These are phyloP conservation scores for Alternaria ventricosa DNA, from an alignment of 2,329 filamentous ascomycete genomes.

Conservation along the genomic window DNA sequence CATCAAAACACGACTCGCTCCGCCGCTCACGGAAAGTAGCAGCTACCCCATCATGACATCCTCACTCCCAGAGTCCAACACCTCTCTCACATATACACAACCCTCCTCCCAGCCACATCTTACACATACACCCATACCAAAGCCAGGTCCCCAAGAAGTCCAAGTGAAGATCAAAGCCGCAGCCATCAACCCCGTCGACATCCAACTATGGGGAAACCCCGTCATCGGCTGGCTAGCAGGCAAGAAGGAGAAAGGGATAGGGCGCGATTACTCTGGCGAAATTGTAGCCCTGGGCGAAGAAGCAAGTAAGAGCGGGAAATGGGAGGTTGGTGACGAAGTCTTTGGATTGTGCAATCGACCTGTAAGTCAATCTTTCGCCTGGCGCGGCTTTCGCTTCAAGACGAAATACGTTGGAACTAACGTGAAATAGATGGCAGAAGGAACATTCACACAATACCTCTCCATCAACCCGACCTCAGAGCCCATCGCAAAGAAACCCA, in stretches of 20 bases:
- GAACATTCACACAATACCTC: slow-evolving; percentile 39
- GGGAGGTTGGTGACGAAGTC: slow-evolving; percentile 32
- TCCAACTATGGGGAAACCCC: slow-evolving; percentile 45
- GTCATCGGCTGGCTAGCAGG: slow-evolving; percentile 36
- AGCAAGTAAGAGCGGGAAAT: slow-evolving; percentile 18
- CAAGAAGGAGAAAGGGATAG: slow-evolving; percentile 47
- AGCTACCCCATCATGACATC: not conserved
- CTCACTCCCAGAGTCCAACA: slow-evolving; percentile 30
- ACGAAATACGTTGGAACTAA: not conserved
- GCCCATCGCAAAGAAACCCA: slow-evolving; percentile 34
- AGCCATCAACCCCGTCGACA: slow-evolving; percentile 55
- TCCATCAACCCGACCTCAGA: slow-evolving; percentile 19
- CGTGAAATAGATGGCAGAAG: slow-evolving; percentile 24
- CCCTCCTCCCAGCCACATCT: slow-evolving; percentile 34
- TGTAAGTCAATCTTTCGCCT: not conserved
- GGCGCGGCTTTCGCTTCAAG: not conserved
- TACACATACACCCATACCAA: slow-evolving; percentile 21
- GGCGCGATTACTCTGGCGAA: slow-evolving; percentile 55
- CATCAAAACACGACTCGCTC: not conserved
- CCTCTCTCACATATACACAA: slow-evolving; percentile 34
- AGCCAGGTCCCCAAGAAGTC: slow-evolving; percentile 30
- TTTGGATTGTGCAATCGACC: slow-evolving; percentile 33
- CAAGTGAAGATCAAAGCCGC: slow-evolving; percentile 53
- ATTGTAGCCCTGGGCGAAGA: slow-evolving; percentile 43
- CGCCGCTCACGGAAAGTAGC: not conserved